These are phyloP conservation scores for Calocybe indica DNA, from an alignment of 768 basidiomycete species.

Conservation along the genomic window DNA sequence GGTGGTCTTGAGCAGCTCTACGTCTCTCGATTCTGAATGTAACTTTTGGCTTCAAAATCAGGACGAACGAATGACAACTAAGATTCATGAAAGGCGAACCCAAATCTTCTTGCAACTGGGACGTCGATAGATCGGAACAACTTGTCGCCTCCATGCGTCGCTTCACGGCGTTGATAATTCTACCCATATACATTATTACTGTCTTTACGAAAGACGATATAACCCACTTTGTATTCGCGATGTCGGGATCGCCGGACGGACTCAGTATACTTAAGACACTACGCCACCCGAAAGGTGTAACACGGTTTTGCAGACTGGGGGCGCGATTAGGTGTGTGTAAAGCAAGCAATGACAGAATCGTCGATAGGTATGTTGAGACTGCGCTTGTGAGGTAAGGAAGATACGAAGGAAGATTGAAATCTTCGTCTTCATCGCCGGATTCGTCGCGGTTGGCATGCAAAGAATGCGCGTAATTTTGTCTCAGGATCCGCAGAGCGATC, in stretches of 20 bases:
- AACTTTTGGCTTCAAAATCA: constrained; percentile 1
- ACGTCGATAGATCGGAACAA: neutral
- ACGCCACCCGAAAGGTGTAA: constrained; percentile 58
- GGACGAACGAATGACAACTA: constrained; percentile 2
- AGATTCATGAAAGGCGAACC: constrained; percentile 6
- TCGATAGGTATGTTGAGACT: constrained; percentile 39
- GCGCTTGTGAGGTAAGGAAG: constrained; percentile 34
- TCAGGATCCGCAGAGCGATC: constrained; percentile 35
- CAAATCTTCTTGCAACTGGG: constrained; percentile 2
- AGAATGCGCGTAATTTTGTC: constrained; percentile 1
- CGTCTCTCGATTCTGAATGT: constrained; percentile 6
- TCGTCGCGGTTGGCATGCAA: neutral
- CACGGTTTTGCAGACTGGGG: constrained; percentile 59
- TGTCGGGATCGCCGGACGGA: constrained; percentile 28
- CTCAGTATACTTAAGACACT: constrained; percentile 50
- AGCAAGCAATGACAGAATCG: constrained; percentile 48
- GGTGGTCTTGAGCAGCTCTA: constrained; percentile 6
- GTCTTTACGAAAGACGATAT: neutral
- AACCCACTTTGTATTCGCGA: constrained; percentile 32
- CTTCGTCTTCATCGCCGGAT: constrained; percentile 12
- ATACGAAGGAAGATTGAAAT: constrained; percentile 20
- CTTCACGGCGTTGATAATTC: constrained; percentile 14
- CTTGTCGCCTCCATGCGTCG: constrained; percentile 13
- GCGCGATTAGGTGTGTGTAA: constrained; percentile 49
- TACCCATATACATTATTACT: constrained; percentile 7